Evolutionary conservation across 768 basidiomycete genomes (phyloP), one percentile per base, ranked within the genome.

Genomic region (Lactarius trivialis): DNA sequence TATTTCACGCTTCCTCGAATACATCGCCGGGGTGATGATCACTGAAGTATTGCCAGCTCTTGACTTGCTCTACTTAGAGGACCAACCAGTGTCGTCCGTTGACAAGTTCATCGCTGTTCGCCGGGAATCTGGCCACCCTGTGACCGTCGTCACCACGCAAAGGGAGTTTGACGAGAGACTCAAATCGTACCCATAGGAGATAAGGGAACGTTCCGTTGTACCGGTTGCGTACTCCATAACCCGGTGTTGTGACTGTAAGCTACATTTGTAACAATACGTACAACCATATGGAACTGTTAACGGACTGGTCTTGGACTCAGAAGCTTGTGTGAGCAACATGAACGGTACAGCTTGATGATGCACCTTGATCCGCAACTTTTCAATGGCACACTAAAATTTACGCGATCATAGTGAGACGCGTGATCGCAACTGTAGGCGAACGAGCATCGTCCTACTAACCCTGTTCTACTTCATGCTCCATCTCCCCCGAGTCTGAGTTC

Each of bases 401-500:
- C 8, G 26, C 45, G n/a, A 33, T 60, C 28, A 56, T 56, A 39
- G 49, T 5, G 12, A 14, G 30, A 19, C 3, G n/a, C n/a, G n/a
- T n/a, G n/a, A n/a, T 33, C 2, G 37, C 4, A 19, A 53, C 61
- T 12, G 52, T 63, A n/a, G 67, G 61, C 55, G 67, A 67, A 15
- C 63, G 67, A 36, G 60, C 60, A 12, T 59, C 59, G 39, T 55
- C 63, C 34, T 70, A n/a, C 72, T 56, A n/a, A n/a, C 70, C 71
- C 60, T 72, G 71, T 4, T 69, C 76, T 43, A 76, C 78, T 60
- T 76, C 78, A 9, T 80, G 79, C 60, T 83, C 78, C 15, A 34
- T 26, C 26, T 73, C 84, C 37, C 83, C 83, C 26, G 84, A 82
- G 56, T 81, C 75, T 17, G 68, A 71, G 33, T 70, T 72, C 15